These are phyloP conservation scores for Phytophthora constricta DNA, from an alignment of 352 stramenopile genomes.

Conservation along the genomic window DNA sequence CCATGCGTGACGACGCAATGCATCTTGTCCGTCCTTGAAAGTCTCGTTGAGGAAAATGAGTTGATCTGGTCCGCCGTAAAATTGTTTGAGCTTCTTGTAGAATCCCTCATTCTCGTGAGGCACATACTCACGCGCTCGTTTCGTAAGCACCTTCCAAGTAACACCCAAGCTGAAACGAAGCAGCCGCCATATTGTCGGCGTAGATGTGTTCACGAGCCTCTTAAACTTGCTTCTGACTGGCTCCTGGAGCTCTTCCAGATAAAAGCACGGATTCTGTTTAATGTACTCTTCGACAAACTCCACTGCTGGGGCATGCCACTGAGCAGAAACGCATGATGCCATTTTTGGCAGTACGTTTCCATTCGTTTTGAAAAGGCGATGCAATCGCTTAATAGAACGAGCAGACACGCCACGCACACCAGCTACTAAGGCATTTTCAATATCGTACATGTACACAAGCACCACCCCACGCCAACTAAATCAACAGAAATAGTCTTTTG, in stretches of 20 bases:
- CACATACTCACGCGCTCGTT: conserved; percentile 1
- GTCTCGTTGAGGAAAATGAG: conserved; percentile 19
- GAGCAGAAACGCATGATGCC: background rate
- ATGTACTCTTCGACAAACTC: conserved; percentile 11
- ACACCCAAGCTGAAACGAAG: conserved; percentile 9
- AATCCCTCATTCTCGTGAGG: conserved; percentile 4
- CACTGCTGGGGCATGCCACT: background rate
- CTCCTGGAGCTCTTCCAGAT: conserved; percentile 10
- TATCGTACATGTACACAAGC: conserved; percentile 4
- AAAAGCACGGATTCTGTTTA: conserved; percentile 8
- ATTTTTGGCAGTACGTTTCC: background rate
- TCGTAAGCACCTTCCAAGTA: conserved; percentile 9
- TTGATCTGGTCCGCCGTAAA: conserved; percentile 11
- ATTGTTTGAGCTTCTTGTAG: conserved; percentile 12
- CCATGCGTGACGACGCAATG: conserved; percentile 14
- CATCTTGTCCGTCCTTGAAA: conserved; percentile 6
- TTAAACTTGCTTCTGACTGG: background rate
- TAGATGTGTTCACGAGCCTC: conserved; percentile 1
- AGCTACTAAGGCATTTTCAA: conserved; percentile 1
- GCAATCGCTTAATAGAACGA: conserved; percentile 10
- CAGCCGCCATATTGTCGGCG: background rate
- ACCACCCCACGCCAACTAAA: conserved; percentile 6
- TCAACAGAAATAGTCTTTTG: conserved; percentile 5
- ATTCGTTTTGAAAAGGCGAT: background rate
- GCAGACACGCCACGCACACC: conserved; percentile 1